A percentile compares a stretch with the other conserved stretches of the same genome.
phyloP scores from a whole-genome alignment of 2,329 filamentous ascomycete genomes.

The Ambrosiella xylebori region DNA sequence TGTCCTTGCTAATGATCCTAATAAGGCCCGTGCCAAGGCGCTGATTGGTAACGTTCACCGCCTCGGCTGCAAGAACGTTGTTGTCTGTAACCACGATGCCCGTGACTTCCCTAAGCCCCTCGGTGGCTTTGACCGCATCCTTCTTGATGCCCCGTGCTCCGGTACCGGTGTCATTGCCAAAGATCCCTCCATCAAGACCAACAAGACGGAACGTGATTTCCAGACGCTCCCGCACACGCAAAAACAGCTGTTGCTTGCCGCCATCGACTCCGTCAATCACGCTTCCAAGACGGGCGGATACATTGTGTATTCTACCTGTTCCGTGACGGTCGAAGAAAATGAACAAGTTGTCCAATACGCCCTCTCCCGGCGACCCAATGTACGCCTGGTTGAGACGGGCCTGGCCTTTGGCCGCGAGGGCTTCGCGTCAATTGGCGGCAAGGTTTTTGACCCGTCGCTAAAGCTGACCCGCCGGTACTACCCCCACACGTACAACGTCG shows the following conservation, averaged over 20 bases:
- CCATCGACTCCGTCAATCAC: conserved; percentile 90
- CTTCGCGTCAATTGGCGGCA: conserved; percentile 79
- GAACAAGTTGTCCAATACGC: conserved; percentile 90
- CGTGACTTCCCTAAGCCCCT: conserved; percentile 87
- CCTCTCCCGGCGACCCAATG: conserved; percentile 77
- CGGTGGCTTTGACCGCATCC: conserved; percentile 85
- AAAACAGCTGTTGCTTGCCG: conserved; percentile 81
- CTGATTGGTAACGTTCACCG: conserved; percentile 96
- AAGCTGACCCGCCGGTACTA: conserved; percentile 74
- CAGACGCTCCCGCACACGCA: conserved; percentile 83
- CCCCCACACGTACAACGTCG: conserved; percentile 83
- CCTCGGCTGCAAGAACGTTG: conserved; percentile 78
- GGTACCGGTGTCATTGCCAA: conserved; percentile 96
- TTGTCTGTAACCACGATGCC: conserved; percentile 91
- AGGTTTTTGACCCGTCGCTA: conserved; percentile 75
- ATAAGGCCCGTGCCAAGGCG: conserved; percentile 85
- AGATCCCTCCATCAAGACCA: conserved; percentile 92
- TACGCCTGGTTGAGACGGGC: conserved; percentile 81
- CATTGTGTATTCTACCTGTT: conserved; percentile 93
- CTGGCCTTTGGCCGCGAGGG: conserved; percentile 82
- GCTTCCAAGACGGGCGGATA: conserved; percentile 83
- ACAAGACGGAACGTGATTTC: conserved; percentile 94
- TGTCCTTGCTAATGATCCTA: conserved; percentile 92
- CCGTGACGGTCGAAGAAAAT: conserved; percentile 77
- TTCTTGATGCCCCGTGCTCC: conserved; percentile 89